Percentiles rank a stretch among this genome's conserved stretches.
phyloP scores from a whole-genome alignment of 352 stramenopile genomes.

The Globisporangium camurandrum region DNA sequence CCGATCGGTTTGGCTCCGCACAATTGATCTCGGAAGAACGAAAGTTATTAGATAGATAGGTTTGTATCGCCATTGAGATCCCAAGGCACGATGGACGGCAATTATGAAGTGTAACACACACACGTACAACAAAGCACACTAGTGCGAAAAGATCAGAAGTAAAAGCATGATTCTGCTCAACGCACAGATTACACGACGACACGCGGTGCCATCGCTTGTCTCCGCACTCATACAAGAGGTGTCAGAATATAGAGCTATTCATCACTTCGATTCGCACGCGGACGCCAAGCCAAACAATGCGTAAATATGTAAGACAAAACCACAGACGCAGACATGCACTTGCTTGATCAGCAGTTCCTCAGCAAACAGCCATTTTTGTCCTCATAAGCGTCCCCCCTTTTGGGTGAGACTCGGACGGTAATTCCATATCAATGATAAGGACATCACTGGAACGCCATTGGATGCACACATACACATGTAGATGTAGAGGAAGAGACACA shows the following conservation, averaged over 20 bases:
- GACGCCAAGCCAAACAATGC: no score
- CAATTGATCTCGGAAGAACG: constrained; percentile 71
- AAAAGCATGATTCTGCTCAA: constrained; percentile 82
- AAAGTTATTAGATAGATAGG: constrained; percentile 80
- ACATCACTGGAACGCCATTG: constrained; percentile 62
- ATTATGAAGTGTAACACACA: no score
- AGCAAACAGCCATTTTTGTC: constrained; percentile 87
- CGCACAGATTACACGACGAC: constrained; percentile 31
- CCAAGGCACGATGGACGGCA: no score
- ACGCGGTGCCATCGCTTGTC: constrained; percentile 51
- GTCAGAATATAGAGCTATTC: constrained; percentile 88
- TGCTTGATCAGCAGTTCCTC: constrained; percentile 40
- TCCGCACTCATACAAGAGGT: constrained; percentile 87
- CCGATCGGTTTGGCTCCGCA: constrained; percentile 14
- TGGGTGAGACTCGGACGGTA: constrained; percentile 64
- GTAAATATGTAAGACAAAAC: constrained; percentile 6
- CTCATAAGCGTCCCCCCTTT: constrained; percentile 34
- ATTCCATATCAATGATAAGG: constrained; percentile 83
- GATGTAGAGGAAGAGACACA: constrained; percentile 1
- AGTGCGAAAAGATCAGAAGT: constrained; percentile 35
- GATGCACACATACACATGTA: constrained; percentile 3
- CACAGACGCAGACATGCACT: constrained; percentile 3
- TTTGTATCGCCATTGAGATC: constrained; percentile 72
- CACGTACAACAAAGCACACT: not conserved
- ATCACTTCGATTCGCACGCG: constrained; percentile 56